phyloP scores from a whole-genome alignment of 2,329 filamentous ascomycete species.

The Sordariomycetes sp. region DNA sequence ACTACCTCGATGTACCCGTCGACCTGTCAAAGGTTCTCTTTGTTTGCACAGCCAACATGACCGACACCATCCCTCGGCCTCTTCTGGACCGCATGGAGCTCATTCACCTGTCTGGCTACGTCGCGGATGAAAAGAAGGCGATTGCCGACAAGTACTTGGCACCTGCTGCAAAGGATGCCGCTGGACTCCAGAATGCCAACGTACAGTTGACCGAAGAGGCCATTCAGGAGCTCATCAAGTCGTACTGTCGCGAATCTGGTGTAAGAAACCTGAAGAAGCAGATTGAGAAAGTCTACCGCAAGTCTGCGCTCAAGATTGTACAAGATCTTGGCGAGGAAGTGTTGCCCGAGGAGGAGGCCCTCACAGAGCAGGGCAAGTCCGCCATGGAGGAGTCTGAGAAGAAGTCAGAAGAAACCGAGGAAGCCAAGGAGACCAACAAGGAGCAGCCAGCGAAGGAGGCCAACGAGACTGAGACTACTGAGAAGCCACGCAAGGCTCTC shows the following conservation, averaged over 20 bases:
- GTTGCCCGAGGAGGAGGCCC: constrained; percentile 68
- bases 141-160: constrained; percentile 91
- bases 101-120: constrained; percentile 91
- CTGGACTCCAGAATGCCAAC: constrained; percentile 81
- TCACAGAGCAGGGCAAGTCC: constrained; percentile 79
- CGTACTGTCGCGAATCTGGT: constrained; percentile 93
- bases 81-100: constrained; percentile 96
- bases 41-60: constrained; percentile 98
- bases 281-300: constrained; percentile 97
- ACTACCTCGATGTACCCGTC: constrained; percentile 97
- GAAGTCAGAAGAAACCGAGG: constrained; percentile 52
- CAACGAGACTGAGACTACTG: constrained; percentile 37
- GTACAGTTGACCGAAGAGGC: constrained; percentile 81
- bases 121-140: constrained; percentile 97
- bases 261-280: constrained; percentile 98
- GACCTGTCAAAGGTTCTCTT: constrained; percentile 97
- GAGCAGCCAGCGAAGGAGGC: constrained; percentile 17
- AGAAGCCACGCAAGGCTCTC: constrained; percentile 65
- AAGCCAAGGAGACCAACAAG: constrained; percentile 17
- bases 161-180: constrained; percentile 88
- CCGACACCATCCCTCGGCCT: constrained; percentile 90
- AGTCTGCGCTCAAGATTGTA: constrained; percentile 94
- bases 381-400: constrained; percentile 64
- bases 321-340: constrained; percentile 84
- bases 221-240: constrained; percentile 95